Conservation (phyloP, 208 protist genomes). For the Acanthamoeba royreba region DNA sequence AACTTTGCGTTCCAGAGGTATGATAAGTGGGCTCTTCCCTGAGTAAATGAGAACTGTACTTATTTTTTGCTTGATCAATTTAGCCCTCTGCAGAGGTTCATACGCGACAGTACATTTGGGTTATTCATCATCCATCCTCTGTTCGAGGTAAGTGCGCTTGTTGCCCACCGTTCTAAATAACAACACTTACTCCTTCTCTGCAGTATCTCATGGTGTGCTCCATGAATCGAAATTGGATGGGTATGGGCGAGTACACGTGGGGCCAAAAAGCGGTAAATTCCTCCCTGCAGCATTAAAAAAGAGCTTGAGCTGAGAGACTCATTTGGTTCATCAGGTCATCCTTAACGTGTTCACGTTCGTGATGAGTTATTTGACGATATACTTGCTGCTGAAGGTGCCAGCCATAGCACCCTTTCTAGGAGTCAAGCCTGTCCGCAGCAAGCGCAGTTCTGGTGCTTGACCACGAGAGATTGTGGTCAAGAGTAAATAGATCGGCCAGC, state of each 20-base stretch:
- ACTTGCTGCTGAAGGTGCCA: neutral
- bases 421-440: no score
- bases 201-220: neutral
- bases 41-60: neutral
- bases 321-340: neutral
- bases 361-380: neutral
- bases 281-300: neutral
- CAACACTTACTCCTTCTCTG: neutral
- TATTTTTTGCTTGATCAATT: neutral
- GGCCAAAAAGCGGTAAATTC: neutral
- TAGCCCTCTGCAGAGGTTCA: neutral
- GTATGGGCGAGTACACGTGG: neutral
- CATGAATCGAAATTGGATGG: neutral
- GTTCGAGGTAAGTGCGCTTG: neutral
- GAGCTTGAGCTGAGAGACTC: neutral
- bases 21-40: neutral
- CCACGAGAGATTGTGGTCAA: no score
- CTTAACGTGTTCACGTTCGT: neutral
- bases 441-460: no score
- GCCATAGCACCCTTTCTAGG: neutral
- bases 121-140: slow-evolving; percentile 2
- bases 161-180: neutral
- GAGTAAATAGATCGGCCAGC: no score
- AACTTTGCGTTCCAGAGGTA: neutral
- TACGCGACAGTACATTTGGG: neutral